Evolutionary conservation across 495 filamentous ascomycete species (phyloP).

Genomic region (Pyronema domesticum): DNA sequence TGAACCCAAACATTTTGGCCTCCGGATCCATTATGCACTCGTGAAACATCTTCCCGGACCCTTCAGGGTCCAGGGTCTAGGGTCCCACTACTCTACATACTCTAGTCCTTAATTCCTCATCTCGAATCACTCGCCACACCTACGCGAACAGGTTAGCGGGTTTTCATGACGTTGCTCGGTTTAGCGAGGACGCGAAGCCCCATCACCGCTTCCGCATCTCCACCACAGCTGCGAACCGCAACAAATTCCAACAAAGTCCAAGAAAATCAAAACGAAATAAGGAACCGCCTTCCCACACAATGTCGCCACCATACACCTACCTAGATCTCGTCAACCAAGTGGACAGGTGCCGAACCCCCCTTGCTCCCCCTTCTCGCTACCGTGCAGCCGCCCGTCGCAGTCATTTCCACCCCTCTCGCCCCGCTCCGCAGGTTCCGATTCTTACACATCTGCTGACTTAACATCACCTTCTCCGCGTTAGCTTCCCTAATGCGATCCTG

Average conservation of each 20-base stretch:
- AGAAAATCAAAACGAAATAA: background rate
- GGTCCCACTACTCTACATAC: too few species aligned
- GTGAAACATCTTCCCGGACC: too few species aligned
- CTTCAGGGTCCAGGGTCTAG: too few species aligned
- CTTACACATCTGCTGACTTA: background rate
- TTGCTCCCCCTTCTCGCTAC: too few species aligned
- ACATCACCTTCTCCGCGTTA: background rate
- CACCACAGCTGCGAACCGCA: too few species aligned
- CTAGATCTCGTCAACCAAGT: slow-evolving; percentile 20
- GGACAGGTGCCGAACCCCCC: slow-evolving; percentile 11
- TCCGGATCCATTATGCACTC: too few species aligned
- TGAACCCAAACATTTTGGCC: too few species aligned
- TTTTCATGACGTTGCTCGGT: too few species aligned
- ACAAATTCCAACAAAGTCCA: background rate
- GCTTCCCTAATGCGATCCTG: slow-evolving; percentile 15
- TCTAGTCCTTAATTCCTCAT: too few species aligned
- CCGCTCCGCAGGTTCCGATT: background rate
- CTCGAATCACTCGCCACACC: too few species aligned
- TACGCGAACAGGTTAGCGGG: too few species aligned
- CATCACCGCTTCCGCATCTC: background rate
- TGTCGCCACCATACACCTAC: slow-evolving; percentile 16
- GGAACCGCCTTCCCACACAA: slow-evolving; percentile 2
- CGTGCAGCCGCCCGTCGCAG: background rate
- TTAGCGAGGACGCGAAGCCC: too few species aligned
- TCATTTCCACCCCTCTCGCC: background rate